Percentiles rank a stretch among this genome's conserved stretches.
Conservation (phyloP, 2,329 filamentous ascomycete genomes). For the Venturia pyrina region DNA sequence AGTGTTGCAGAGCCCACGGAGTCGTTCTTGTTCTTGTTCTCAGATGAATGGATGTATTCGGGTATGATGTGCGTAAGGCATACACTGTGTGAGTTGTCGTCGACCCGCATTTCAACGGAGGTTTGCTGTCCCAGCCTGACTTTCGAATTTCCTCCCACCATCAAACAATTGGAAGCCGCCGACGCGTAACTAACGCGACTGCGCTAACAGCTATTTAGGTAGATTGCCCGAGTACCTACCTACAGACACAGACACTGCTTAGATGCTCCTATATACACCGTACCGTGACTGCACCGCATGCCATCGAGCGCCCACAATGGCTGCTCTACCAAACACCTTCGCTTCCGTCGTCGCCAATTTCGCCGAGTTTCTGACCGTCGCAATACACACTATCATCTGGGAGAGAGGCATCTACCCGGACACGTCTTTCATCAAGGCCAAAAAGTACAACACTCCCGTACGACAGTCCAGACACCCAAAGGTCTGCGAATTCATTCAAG, state of each 20-base stretch:
- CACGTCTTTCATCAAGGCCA: slow-evolving; percentile 65
- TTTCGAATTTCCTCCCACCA: background rate
- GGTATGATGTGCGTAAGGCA: background rate
- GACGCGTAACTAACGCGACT: background rate
- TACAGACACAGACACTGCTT: too few species aligned
- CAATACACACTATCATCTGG: slow-evolving; percentile 78
- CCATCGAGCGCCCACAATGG: background rate
- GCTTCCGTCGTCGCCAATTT: slow-evolving; percentile 58
- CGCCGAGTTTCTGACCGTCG: slow-evolving; percentile 68
- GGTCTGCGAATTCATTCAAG: slow-evolving; percentile 76
- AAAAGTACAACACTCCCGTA: slow-evolving; percentile 75
- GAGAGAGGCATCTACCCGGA: slow-evolving; percentile 70
- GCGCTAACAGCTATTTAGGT: background rate
- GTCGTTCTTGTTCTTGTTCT: slow-evolving; percentile 19
- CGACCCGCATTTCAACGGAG: background rate
- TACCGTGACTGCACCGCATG: background rate
- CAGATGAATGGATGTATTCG: background rate
- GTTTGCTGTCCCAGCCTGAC: background rate
- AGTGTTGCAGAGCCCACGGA: background rate
- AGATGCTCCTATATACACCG: too few species aligned
- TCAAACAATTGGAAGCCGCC: background rate
- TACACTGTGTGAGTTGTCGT: background rate
- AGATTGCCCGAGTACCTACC: background rate
- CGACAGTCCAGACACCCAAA: slow-evolving; percentile 78
- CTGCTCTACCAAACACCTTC: slow-evolving; percentile 27